A percentile compares a stretch with the other conserved stretches of the same genome.
Conservation (phyloP, 768 basidiomycete species). For the Panus rudis region DNA sequence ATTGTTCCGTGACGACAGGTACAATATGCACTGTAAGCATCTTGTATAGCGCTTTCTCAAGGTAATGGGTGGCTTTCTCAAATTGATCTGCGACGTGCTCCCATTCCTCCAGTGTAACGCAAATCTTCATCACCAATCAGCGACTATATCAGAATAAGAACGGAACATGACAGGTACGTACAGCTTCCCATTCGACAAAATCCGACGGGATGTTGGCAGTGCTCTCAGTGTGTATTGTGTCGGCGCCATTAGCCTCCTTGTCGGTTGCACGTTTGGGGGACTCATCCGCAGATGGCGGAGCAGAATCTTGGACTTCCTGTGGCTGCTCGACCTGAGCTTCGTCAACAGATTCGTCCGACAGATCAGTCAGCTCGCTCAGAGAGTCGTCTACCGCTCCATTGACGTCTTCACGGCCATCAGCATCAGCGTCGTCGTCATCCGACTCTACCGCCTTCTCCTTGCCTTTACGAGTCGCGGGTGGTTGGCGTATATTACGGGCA, state of each 20-base stretch:
- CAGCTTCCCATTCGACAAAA: slow-evolving; percentile 91
- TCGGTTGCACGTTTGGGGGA: slow-evolving; percentile 1
- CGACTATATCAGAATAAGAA: background rate
- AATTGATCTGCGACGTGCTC: slow-evolving; percentile 71
- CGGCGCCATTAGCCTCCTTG: background rate
- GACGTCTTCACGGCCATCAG: slow-evolving; percentile 14
- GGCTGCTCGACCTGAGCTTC: slow-evolving; percentile 15
- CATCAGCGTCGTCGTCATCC: slow-evolving; percentile 7
- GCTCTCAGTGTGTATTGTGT: background rate
- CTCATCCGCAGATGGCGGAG: too few relatives aligned
- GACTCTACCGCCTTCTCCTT: too few relatives aligned
- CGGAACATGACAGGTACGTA: slow-evolving; percentile 28
- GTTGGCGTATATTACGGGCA: too few relatives aligned
- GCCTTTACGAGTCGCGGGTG: too few relatives aligned
- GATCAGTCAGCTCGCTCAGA: slow-evolving; percentile 71
- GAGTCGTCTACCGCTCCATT: slow-evolving; percentile 49
- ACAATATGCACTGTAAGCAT: slow-evolving; percentile 58
- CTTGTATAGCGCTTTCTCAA: slow-evolving; percentile 75
- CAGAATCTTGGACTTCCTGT: too few relatives aligned
- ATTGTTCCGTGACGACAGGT: slow-evolving; percentile 60
- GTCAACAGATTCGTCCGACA: slow-evolving; percentile 43
- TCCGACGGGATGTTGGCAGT: slow-evolving; percentile 32
- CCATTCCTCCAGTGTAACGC: slow-evolving; percentile 81
- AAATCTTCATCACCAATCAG: slow-evolving; percentile 46
- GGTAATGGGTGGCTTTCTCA: slow-evolving; percentile 66